Conservation (phyloP, 2,329 filamentous ascomycete genomes). For the Alternaria sp. region DNA sequence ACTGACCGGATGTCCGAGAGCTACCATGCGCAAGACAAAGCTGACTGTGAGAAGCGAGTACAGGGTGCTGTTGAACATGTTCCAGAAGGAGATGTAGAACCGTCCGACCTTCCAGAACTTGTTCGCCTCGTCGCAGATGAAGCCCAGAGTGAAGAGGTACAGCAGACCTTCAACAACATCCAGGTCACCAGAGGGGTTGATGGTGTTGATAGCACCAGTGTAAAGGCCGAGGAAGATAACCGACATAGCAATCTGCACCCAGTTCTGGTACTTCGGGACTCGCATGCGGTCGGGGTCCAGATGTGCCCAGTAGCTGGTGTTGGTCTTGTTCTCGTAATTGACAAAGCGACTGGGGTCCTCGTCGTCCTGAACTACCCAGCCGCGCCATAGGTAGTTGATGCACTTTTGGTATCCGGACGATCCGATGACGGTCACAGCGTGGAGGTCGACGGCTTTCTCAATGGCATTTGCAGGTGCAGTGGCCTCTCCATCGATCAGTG, state of each 20-base stretch:
- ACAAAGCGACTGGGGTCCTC: conserved; percentile 89
- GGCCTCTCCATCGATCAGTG: conserved; percentile 73
- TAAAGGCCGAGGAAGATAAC: conserved; percentile 84
- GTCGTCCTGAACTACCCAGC: conserved; percentile 97
- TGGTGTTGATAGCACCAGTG: conserved; percentile 90
- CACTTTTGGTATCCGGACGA: conserved; percentile 97
- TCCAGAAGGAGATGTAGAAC: conserved; percentile 95
- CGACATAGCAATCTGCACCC: conserved; percentile 84
- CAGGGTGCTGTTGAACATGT: conserved; percentile 86
- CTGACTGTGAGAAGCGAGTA: conserved; percentile 82
- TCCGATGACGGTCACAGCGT: conserved; percentile 86
- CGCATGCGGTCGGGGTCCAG: conserved; percentile 95
- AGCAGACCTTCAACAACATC: conserved; percentile 84
- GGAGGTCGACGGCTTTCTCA: conserved; percentile 91
- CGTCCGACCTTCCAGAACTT: conserved; percentile 96
- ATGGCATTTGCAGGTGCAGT: conserved; percentile 85
- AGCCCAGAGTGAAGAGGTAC: conserved; percentile 91
- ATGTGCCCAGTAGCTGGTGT: conserved; percentile 79
- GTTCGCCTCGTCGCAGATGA: conserved; percentile 83
- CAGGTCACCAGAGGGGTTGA: conserved; percentile 84
- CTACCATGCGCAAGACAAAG: conserved; percentile 80
- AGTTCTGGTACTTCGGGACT: conserved; percentile 90
- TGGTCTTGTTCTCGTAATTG: conserved; percentile 83
- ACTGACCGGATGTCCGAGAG: conserved; percentile 67
- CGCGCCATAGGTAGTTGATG: conserved; percentile 89